A percentile compares a stretch with the other conserved stretches of the same genome.
Conservation (phyloP, 495 filamentous ascomycete species). For the Aspergillus kassunensis region DNA sequence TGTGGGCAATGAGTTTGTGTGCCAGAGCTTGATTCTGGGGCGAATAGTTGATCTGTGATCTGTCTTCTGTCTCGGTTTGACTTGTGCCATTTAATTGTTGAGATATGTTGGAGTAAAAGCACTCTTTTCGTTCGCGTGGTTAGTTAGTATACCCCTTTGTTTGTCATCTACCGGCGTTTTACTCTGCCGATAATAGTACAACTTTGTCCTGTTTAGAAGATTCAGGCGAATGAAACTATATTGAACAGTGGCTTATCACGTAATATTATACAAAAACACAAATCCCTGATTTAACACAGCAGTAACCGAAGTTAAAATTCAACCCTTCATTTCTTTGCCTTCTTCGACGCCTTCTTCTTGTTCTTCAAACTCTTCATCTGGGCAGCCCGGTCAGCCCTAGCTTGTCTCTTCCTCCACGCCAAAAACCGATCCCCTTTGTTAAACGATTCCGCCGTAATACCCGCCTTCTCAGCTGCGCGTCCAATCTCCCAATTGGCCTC, state of each 20-base stretch:
- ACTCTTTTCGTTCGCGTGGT: not conserved
- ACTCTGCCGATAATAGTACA: not conserved
- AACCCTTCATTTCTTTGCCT: conserved; percentile 25
- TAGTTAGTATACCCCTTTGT: conserved; percentile 17
- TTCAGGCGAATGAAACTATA: not conserved
- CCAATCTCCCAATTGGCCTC: conserved; percentile 87
- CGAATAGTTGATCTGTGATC: conserved; percentile 60
- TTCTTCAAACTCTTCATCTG: conserved; percentile 57
- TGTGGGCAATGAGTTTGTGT: conserved; percentile 80
- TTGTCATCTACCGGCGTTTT: not conserved
- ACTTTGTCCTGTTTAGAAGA: not conserved
- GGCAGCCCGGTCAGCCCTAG: conserved; percentile 47
- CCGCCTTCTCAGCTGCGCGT: conserved; percentile 55
- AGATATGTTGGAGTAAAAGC: not conserved
- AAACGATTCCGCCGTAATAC: conserved; percentile 48
- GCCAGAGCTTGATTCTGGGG: conserved; percentile 91
- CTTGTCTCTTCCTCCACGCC: conserved; percentile 58
- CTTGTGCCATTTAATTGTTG: not conserved
- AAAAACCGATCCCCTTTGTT: conserved; percentile 55
- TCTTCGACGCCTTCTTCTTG: conserved; percentile 46
- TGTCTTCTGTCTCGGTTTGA: not conserved
- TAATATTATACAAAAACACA: conserved; percentile 40
- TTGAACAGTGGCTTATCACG: conserved; percentile 4
- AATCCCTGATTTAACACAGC: no score
- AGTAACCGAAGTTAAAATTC: no score